phyloP scores from a whole-genome alignment of 148 eudicot species.

The Silene conica region DNA sequence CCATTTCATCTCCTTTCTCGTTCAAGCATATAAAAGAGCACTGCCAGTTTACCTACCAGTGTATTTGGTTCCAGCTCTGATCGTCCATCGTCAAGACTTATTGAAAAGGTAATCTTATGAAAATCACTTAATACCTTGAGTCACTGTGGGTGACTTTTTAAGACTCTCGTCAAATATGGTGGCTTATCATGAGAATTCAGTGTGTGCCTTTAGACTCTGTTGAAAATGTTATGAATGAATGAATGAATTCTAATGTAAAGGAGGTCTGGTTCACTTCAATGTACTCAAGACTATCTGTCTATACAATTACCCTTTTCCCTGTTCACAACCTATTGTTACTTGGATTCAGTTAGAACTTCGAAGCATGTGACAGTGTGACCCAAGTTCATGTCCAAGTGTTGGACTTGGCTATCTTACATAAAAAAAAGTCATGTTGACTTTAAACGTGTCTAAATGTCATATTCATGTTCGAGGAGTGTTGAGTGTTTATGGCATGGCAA shows the following conservation, averaged over 20 bases:
- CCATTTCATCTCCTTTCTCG: constrained; percentile 68
- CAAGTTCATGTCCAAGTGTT: not conserved
- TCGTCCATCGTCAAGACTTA: constrained; percentile 89
- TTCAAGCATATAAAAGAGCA: constrained; percentile 94
- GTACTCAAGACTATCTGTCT: not conserved
- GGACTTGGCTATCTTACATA: not conserved
- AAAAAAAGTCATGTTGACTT: too few relatives aligned
- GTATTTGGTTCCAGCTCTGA: constrained; percentile 89
- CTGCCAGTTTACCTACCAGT: constrained; percentile 97
- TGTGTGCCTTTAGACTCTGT: not conserved
- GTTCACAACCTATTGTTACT: not conserved
- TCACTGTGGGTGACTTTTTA: not conserved
- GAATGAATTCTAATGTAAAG: not conserved
- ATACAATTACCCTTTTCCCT: constrained; percentile 4
- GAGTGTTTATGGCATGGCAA: too few relatives aligned
- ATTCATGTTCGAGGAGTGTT: not conserved
- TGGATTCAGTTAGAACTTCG: not conserved
- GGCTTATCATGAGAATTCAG: not conserved
- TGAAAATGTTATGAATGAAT: not conserved
- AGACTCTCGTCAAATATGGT: not conserved
- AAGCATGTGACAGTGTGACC: not conserved
- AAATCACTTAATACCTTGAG: not conserved
- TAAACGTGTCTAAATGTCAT: not conserved
- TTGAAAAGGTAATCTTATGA: constrained; percentile 43
- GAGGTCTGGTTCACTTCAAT: not conserved